Percentiles rank a stretch among this genome's conserved stretches.
These are phyloP conservation scores for Zygosaccharomyces pseudorouxii DNA, from an alignment of 805 yeast species.

Conservation along the genomic window DNA sequence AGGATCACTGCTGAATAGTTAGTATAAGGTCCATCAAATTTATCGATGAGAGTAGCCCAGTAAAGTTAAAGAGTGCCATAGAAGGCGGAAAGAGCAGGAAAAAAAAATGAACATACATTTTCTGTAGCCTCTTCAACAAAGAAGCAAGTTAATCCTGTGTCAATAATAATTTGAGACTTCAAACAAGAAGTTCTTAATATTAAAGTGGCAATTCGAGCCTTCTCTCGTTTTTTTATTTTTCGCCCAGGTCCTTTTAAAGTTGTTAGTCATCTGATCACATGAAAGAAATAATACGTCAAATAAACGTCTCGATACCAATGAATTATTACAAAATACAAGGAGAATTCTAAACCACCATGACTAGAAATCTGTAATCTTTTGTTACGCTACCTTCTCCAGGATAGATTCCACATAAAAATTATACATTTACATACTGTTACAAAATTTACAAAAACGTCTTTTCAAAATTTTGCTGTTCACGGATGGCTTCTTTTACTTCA, in stretches of 20 bases:
- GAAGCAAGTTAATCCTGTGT: not conserved
- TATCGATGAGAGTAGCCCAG: not conserved
- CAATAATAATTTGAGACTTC: not conserved
- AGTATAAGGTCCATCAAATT: not conserved
- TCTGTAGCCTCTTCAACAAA: slow-evolving; percentile 1
- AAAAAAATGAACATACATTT: not conserved
- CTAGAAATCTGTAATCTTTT: not conserved
- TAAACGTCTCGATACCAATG: not conserved
- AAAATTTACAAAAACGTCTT: slow-evolving; percentile 5
- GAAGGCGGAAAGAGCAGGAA: too few species aligned
- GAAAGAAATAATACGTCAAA: not conserved
- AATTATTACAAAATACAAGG: not conserved
- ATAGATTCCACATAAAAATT: not conserved
- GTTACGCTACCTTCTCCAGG: not conserved
- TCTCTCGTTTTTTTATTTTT: not conserved
- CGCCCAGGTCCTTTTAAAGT: not conserved
- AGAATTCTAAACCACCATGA: not conserved
- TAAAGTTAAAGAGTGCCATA: not conserved
- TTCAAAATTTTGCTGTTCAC: slow-evolving; percentile 56
- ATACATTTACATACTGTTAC: not conserved
- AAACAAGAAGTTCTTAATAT: not conserved
- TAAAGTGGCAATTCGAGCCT: slow-evolving; percentile 1
- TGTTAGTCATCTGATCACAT: slow-evolving; percentile 5
- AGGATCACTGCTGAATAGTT: slow-evolving; percentile 1
- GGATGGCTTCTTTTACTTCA: slow-evolving; percentile 54